Conservation (phyloP, 2,329 filamentous ascomycete species). For the Pyrenochaeta sp. region DNA sequence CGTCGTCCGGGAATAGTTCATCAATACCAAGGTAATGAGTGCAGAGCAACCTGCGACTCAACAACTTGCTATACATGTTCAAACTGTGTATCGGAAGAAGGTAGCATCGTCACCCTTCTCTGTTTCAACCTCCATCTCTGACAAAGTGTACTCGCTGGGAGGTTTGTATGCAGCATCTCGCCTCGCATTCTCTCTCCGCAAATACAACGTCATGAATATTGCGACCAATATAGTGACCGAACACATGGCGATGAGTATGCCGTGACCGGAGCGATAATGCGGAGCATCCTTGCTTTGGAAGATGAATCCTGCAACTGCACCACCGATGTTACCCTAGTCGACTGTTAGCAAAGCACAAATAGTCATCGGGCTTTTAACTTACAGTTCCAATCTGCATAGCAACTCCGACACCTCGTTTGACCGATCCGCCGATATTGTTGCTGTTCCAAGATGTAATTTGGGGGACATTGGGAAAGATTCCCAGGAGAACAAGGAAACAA, state of each 20-base stretch:
- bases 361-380: not conserved
- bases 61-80: not conserved
- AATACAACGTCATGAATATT: slow-evolving; percentile 62
- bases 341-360: not conserved
- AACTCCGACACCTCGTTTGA: slow-evolving; percentile 7
- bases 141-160: slow-evolving; percentile 12
- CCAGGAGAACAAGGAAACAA: slow-evolving; percentile 4
- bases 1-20: not conserved
- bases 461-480: slow-evolving; percentile 6
- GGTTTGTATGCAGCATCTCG: slow-evolving; percentile 46
- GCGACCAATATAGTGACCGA: slow-evolving; percentile 9
- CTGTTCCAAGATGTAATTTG: slow-evolving; percentile 8
- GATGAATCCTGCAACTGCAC: slow-evolving; percentile 6
- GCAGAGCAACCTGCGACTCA: too few species aligned
- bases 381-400: slow-evolving; percentile 7
- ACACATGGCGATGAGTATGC: slow-evolving; percentile 8
- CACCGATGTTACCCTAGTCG: slow-evolving; percentile 7
- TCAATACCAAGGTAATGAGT: too few species aligned
- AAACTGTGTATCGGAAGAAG: slow-evolving; percentile 40
- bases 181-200: slow-evolving; percentile 62
- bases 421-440: slow-evolving; percentile 9
- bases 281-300: slow-evolving; percentile 7
- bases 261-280: slow-evolving; percentile 5
- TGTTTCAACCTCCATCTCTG: slow-evolving; percentile 60
- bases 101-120: slow-evolving; percentile 62